Evolutionary conservation across 2,329 filamentous ascomycete species (phyloP).

Genomic region (Dactylellina cionopaga): DNA sequence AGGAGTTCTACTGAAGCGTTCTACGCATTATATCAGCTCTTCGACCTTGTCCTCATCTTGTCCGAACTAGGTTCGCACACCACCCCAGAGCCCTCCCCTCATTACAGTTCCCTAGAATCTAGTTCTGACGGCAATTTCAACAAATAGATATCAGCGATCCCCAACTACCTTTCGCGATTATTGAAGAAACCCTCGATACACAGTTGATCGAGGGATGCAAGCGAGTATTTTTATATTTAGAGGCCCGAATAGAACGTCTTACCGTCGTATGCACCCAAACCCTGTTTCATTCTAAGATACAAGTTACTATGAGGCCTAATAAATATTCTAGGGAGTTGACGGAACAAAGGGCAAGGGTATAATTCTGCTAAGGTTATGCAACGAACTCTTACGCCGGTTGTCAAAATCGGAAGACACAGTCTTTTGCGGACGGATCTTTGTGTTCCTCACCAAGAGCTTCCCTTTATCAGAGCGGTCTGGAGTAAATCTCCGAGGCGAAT

Average conservation of each 20-base stretch:
- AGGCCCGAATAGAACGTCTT: constrained; percentile 88
- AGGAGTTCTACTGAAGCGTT: constrained; percentile 13
- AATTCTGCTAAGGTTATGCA: constrained; percentile 43
- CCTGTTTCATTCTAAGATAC: neutral
- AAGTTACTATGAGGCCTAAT: constrained; percentile 52
- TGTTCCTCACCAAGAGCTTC: constrained; percentile 98
- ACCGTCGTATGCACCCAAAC: constrained; percentile 69
- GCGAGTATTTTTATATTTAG: constrained; percentile 91
- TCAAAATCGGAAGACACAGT: constrained; percentile 71
- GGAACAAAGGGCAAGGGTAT: constrained; percentile 50
- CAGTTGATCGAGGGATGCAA: constrained; percentile 93
- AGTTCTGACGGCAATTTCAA: neutral
- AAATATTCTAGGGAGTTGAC: constrained; percentile 59
- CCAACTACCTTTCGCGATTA: constrained; percentile 84
- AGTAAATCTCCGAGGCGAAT: constrained; percentile 94
- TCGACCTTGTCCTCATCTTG: constrained; percentile 89
- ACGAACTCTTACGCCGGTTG: constrained; percentile 44
- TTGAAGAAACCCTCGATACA: constrained; percentile 94
- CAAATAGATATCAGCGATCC: constrained; percentile 72
- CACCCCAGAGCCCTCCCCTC: constrained; percentile 58
- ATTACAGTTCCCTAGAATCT: neutral
- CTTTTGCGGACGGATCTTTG: constrained; percentile 96
- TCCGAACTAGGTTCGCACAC: constrained; percentile 78
- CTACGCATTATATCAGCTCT: constrained; percentile 62
- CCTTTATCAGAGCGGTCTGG: constrained; percentile 96